Conservation (phyloP, 176 grass and related monocot genomes). For the Raddia guianensis region DNA sequence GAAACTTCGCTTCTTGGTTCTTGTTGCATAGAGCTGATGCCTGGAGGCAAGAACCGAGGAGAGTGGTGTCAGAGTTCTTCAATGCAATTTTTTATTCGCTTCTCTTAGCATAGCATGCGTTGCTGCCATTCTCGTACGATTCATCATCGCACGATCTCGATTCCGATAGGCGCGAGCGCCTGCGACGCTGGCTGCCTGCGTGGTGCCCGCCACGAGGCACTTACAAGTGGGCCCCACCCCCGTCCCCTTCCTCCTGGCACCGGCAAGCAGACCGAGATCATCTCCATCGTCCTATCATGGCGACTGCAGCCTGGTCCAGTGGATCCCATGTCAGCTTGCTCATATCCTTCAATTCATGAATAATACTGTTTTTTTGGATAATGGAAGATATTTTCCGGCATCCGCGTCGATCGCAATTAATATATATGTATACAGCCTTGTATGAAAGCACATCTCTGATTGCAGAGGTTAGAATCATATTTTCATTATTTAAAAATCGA, state of each 20-base stretch:
- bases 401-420: no score
- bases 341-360: not conserved
- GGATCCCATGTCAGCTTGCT: constrained; percentile 26
- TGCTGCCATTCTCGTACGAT: not conserved
- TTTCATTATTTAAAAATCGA: no score
- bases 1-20: not conserved
- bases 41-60: not conserved
- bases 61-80: no score
- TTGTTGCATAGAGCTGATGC: not conserved
- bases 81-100: not conserved
- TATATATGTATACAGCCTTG: no score
- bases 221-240: not conserved
- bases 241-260: not conserved
- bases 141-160: not conserved
- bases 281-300: not conserved
- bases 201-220: not conserved
- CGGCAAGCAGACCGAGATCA: not conserved
- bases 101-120: no score
- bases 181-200: not conserved
- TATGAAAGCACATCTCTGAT: no score
- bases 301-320: not conserved
- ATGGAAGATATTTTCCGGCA: no score
- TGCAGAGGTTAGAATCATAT: no score
- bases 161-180: not conserved
- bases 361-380: no score